These are phyloP conservation scores for Rauvolfia tetraphylla DNA, from an alignment of 257 asterid species.

Conservation along the genomic window DNA sequence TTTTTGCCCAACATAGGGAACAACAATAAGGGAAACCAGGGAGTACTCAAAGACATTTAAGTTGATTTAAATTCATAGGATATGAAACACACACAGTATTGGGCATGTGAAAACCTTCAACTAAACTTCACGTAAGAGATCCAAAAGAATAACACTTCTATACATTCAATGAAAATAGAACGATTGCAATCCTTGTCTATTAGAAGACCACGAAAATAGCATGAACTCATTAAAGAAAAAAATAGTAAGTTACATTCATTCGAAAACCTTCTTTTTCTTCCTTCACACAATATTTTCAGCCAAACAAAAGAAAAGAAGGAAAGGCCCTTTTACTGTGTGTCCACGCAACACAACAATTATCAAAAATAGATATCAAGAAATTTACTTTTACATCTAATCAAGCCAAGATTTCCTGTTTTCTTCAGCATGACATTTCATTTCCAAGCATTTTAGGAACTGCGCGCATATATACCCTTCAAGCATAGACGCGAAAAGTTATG, in stretches of 20 bases:
- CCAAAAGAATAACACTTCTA: background rate
- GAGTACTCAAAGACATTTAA: background rate
- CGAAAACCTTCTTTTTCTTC: conserved; percentile 1
- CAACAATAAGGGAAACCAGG: background rate
- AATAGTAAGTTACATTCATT: background rate
- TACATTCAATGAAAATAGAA: background rate
- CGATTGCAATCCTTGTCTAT: background rate
- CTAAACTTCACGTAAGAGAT: background rate
- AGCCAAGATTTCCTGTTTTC: background rate
- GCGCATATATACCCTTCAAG: background rate
- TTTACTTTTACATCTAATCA: background rate
- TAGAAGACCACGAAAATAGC: background rate
- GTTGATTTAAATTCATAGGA: background rate
- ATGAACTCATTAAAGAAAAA: background rate
- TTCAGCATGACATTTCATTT: background rate
- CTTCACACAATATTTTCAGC: background rate
- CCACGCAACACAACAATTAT: conserved; percentile 4
- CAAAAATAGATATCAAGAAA: background rate
- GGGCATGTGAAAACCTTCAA: too few species aligned
- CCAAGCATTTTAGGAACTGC: background rate
- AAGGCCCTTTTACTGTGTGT: background rate
- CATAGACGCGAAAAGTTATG: background rate
- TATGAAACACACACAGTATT: too few species aligned
- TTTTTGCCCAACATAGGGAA: background rate
- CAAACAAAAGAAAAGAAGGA: background rate